These are phyloP conservation scores for Fusarium sacchari DNA, from an alignment of 2,329 filamentous ascomycete genomes.

Conservation along the genomic window DNA sequence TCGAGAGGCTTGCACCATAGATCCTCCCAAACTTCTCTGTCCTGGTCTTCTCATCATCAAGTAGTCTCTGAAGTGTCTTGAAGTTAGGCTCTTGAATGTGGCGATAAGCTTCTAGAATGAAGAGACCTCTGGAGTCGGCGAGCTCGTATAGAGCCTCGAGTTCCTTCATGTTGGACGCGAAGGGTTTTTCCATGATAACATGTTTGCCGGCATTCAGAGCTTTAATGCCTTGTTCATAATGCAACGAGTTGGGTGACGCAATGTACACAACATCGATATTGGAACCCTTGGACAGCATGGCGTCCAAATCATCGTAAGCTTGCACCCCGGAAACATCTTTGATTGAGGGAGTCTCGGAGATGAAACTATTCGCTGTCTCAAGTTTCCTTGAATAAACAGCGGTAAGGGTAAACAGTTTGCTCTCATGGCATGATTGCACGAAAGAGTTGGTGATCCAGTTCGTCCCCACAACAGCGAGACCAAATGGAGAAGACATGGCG, in stretches of 20 bases:
- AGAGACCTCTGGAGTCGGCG: slow-evolving; percentile 22
- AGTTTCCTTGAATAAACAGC: slow-evolving; percentile 31
- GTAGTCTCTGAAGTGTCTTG: slow-evolving; percentile 16
- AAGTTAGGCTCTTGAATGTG: slow-evolving; percentile 39
- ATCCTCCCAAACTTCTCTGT: slow-evolving; percentile 19
- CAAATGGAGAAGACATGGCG: slow-evolving; percentile 25
- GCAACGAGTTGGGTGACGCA: slow-evolving; percentile 33
- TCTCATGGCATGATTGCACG: slow-evolving; percentile 34
- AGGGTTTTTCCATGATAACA: slow-evolving; percentile 35
- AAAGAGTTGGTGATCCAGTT: slow-evolving; percentile 38
- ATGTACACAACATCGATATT: slow-evolving; percentile 27
- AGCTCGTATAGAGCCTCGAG: slow-evolving; percentile 21
- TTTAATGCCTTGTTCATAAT: slow-evolving; percentile 26
- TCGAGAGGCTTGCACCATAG: slow-evolving; percentile 25
- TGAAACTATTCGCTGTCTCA: slow-evolving; percentile 24
- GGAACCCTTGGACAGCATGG: slow-evolving; percentile 7
- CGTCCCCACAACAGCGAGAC: slow-evolving; percentile 32
- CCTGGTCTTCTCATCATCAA: slow-evolving; percentile 24
- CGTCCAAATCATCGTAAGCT: slow-evolving; percentile 22
- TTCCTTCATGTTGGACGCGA: slow-evolving; percentile 26
- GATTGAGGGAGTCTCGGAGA: slow-evolving; percentile 26
- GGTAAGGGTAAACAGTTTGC: slow-evolving; percentile 17
- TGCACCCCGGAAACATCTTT: background rate
- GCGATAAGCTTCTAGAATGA: slow-evolving; percentile 31
- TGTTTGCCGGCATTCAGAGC: slow-evolving; percentile 20